Base-by-base conservation (phyloP, 2,329 filamentous ascomycete species). In the Alternaria brassicicola region DNA sequence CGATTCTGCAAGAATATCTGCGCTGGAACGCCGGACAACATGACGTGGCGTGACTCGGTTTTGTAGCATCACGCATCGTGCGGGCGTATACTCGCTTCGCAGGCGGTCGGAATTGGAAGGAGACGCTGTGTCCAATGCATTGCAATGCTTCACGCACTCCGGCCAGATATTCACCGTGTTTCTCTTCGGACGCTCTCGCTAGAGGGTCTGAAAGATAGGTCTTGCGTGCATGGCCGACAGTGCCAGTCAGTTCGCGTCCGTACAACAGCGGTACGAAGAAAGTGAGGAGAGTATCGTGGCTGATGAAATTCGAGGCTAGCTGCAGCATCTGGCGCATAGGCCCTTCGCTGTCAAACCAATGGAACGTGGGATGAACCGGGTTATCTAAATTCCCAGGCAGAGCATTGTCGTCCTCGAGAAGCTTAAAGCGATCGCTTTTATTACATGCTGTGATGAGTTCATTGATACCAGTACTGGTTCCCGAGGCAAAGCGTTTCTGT, bases 241-340 rank as follows among this genome's bases (percentile, higher is more conserved):
- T 43, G 17, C 25, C 57, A 13, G 46, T 54, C n/a, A 70, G 41
- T 28, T 64, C 51, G 26, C 43, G 56, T 26, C 74, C 74, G 30
- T 71, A 69, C 2, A 73, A 53, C 21, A 74, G 59, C 5, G 66
- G 65, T 19, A 76, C 59, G 41, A 75, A 77, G 52, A 74, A 77
- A 33, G 64, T 60, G 5, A 77, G 62, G 17, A 72, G 54, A 10
- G 66, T 62, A 19, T 74, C 69, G 23, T 70, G 56, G 7, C 64
- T 47, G n/a, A 77, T 61, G 39, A 75, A 75, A 23, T 73, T 71
- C 3, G 75, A 76, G 19, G 74, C 75, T 13, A 77, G 63, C 21
- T 62, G 70, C 26, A 77, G 65, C 47, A 65, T 61, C 36, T 69
- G 70, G 7, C 62, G 52, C 43, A 73, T 49, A 9, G 61, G 60